Base-by-base conservation (phyloP, 345 rosid species). In the Linum lewisii region DNA sequence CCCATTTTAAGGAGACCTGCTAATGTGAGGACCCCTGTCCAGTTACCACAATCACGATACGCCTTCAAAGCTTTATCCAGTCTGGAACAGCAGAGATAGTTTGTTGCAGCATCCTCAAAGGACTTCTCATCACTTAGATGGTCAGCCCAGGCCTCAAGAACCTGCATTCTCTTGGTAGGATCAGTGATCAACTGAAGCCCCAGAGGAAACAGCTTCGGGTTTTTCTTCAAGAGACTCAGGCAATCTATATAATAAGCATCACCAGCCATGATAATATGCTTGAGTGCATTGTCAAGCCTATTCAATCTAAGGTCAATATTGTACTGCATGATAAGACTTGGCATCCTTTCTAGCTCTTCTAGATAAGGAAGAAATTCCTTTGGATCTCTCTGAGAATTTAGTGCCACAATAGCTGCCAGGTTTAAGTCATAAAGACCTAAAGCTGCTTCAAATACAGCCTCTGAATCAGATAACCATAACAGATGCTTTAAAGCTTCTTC, bases 361-460 rank as follows among this genome's bases (percentile, higher is more conserved):
- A 93, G 96, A 73, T 79, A 89, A 64, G 99, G 99, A 73, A 89
- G 88, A 78, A 93, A 89, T 62, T 93, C 99, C 81, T 93, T 93
- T 20, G 99, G 99, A 65, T 93, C 99, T 53, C 79, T 81, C 49
- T 93, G 94, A 67, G 99, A 87, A 73, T 93, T 89, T 72, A 89
- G 74, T 58, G 99, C 97, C 76, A 93, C 99, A 51, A 93, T 87
- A 71, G 99, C 99, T 70, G 95, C 88, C 74, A 93, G 96, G 78
- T 87, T 83, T 81, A 93, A 74, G 80, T 89, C 97, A 61, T 89
- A 89, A 67, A 89, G 95, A 53, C 99, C 99, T 55, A 93, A 71
- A 65, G 99, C 96, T 71, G 99, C 86, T 77, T 87, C 88, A 76
- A 79, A 93, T 60, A 93, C 86, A 44, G 90, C 97, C 61, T 85